Evolutionary conservation across 257 asterid genomes (phyloP).

Genomic region (Dorcoceras hygrometricum): DNA sequence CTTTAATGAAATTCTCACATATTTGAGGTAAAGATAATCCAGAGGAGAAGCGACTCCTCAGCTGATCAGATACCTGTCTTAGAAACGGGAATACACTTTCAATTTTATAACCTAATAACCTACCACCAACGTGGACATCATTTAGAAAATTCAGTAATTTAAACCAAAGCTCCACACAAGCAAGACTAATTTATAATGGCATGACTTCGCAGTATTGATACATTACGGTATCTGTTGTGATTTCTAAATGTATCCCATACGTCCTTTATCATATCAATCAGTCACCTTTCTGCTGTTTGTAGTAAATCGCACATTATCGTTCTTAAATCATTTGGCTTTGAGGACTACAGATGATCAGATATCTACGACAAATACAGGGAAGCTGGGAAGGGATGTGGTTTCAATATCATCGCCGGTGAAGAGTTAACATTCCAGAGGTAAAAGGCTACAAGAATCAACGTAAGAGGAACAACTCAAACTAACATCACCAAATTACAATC

Average conservation of each 20-base stretch:
- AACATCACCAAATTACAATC: background rate
- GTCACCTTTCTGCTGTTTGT: background rate
- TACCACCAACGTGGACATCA: conserved; percentile 4
- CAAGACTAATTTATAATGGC: background rate
- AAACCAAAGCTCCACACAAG: conserved; percentile 15
- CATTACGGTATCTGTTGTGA: background rate
- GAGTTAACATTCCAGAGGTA: too few relatives aligned
- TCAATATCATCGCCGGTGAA: too few relatives aligned
- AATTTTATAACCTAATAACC: conserved; percentile 7
- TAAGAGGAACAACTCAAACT: conserved; percentile 4
- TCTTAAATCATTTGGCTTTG: too few relatives aligned
- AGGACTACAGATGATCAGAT: background rate
- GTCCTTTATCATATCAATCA: background rate
- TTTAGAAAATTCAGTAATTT: background rate
- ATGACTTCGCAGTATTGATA: conserved; percentile 7
- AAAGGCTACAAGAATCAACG: background rate
- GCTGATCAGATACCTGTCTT: conserved; percentile 91
- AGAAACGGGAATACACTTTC: conserved; percentile 17
- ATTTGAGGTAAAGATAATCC: conserved; percentile 90
- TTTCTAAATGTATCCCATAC: background rate
- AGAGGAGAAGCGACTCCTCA: conserved; percentile 93
- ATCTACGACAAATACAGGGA: background rate
- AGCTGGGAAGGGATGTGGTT: too few relatives aligned
- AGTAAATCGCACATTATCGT: background rate
- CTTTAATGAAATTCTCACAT: conserved; percentile 86